phyloP scores from a whole-genome alignment of 2,329 filamentous ascomycete species.

The Pezicula neosporulosa region DNA sequence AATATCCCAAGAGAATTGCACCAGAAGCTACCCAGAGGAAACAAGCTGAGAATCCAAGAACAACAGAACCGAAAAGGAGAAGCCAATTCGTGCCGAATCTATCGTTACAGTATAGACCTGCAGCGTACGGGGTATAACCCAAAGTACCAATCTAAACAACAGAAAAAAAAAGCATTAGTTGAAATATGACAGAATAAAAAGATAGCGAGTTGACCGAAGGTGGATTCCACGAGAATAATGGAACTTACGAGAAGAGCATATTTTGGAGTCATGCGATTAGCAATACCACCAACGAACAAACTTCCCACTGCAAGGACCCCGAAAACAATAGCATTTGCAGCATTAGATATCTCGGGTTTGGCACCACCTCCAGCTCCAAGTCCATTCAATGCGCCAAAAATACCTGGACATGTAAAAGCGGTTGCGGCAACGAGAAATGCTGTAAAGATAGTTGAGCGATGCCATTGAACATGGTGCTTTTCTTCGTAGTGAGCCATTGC shows the following conservation, averaged over 20 bases:
- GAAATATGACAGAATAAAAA: neutral
- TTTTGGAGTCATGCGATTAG: neutral
- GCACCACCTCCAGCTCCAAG: constrained; percentile 1
- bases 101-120: neutral
- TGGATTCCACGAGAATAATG: neutral
- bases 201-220: neutral
- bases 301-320: neutral
- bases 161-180: neutral
- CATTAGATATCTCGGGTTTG: neutral
- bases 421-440: neutral
- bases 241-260: neutral
- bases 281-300: neutral
- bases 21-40: constrained; percentile 12
- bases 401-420: constrained; percentile 1
- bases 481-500: neutral
- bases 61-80: neutral
- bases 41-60: neutral
- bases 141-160: neutral
- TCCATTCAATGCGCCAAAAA: constrained; percentile 1
- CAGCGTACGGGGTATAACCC: constrained; percentile 1
- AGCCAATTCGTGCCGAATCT: neutral
- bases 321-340: neutral
- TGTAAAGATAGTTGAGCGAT: neutral
- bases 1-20: constrained; percentile 12
- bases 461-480: neutral